Conservation (phyloP, 176 grass and related monocot species). For the Carex scoparia region DNA sequence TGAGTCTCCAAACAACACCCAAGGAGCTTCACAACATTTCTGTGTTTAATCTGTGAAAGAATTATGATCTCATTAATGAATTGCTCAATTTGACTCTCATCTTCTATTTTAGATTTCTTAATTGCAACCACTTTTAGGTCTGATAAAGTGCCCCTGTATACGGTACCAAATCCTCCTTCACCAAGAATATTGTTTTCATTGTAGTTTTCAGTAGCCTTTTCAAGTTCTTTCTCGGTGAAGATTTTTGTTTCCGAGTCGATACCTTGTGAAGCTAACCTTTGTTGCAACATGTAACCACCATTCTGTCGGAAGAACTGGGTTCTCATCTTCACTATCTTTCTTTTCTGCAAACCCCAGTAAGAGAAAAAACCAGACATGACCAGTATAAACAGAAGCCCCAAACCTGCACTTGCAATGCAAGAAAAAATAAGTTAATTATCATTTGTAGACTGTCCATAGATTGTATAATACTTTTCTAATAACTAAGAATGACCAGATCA, state of each 20-base stretch:
- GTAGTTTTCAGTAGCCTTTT: slow-evolving; percentile 8
- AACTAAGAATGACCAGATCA: not conserved
- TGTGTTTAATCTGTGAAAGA: slow-evolving; percentile 24
- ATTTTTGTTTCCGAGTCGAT: slow-evolving; percentile 9
- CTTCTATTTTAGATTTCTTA: slow-evolving; percentile 15
- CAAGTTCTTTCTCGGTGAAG: slow-evolving; percentile 13
- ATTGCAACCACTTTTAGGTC: slow-evolving; percentile 23
- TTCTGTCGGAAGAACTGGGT: slow-evolving; percentile 12
- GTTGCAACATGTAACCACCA: slow-evolving; percentile 10
- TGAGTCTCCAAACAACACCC: slow-evolving; percentile 18
- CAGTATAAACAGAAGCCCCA: not conserved
- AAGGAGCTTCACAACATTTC: slow-evolving; percentile 18
- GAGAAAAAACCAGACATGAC: not conserved
- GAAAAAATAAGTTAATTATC: not conserved
- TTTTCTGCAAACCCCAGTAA: slow-evolving; percentile 8
- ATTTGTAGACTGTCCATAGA: not conserved
- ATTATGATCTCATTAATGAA: slow-evolving; percentile 24
- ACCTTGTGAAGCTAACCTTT: slow-evolving; percentile 11
- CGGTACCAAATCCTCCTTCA: slow-evolving; percentile 14
- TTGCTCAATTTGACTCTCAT: slow-evolving; percentile 8
- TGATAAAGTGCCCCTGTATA: slow-evolving; percentile 12
- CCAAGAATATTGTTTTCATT: slow-evolving; percentile 1
- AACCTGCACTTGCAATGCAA: not conserved
- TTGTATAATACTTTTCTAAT: not conserved
- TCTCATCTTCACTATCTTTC: slow-evolving; percentile 11